These are phyloP conservation scores for Eucalyptus camaldulensis DNA, from an alignment of 345 rosid species.

Conservation along the genomic window DNA sequence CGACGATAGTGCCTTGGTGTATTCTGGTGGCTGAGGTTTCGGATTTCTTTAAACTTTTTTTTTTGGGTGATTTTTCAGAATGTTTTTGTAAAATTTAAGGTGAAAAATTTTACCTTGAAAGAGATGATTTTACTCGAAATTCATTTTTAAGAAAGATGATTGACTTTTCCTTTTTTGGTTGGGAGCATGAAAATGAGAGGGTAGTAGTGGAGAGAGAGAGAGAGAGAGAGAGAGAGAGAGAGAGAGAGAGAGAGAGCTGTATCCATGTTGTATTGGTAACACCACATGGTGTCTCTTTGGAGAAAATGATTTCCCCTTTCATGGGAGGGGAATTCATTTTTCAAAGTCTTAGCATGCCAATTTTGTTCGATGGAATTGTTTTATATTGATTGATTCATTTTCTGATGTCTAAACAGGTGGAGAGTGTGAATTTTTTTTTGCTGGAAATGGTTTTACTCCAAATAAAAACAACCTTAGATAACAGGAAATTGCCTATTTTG, in stretches of 20 bases:
- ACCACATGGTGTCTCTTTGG: neutral
- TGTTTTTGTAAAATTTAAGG: too few species aligned
- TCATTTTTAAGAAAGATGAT: fast-evolving
- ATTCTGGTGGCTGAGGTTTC: neutral
- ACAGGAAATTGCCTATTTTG: neutral
- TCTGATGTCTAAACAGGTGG: neutral
- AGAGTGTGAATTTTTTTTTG: neutral
- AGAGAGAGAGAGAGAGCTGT: neutral
- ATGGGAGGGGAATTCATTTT: neutral
- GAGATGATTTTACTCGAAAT: neutral
- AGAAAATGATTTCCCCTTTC: neutral
- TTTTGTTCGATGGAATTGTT: neutral
- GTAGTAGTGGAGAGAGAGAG: neutral
- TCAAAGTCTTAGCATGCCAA: neutral
- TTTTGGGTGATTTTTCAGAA: neutral
- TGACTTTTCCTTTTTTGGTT: neutral
- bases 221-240: neutral
- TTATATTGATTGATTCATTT: neutral
- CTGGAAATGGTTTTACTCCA: neutral
- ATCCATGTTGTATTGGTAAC: neutral
- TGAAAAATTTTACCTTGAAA: neutral
- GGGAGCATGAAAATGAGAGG: too few species aligned
- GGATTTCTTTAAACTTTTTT: fast-evolving
- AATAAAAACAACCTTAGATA: fast-evolving
- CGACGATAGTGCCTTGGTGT: fast-evolving